Base-by-base conservation (phyloP, 768 basidiomycete genomes). In the Russula lepida region DNA sequence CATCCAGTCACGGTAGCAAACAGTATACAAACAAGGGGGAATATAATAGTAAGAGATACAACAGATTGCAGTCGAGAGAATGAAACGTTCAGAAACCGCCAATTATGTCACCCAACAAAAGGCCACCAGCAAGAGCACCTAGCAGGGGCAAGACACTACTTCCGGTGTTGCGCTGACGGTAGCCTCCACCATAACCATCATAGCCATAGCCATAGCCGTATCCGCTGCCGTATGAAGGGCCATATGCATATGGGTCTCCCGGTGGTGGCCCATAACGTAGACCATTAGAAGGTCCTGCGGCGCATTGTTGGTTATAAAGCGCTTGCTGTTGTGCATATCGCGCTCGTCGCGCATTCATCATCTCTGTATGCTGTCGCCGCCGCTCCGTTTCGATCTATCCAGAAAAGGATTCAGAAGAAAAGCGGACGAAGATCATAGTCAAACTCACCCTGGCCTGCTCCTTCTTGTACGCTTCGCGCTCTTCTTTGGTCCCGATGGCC, bases 401-500 rank as follows among this genome's bases (percentile, higher is more conserved):
- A 30, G 49, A 44, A 28, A 52, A 12, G 19, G 35, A 28, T 50
- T 39, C 23, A 28, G 56, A 32, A 56, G 32, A 33, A 27, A 28
- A 6, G 0, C 27, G 8, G 17, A 35, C 2, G 5, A n/a, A 47
- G 27, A 44, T 28, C 2, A 27, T 21, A 4, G 19, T 28, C n/a
- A 37, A 27, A 65, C 64, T 21, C 54, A 73, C 72, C 67, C 74
- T 70, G 7, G 70, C 71, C 57, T 68, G 67, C 50, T 73, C 68
- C 19, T 68, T 71, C 66, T 65, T 74, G 28, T 74, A 71, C 44
- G 76, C 75, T 68, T 84, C 80, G 6, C 84, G 74, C 70, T 86
- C 84, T 66, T 85, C 84, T 69, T 82, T 84, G 3, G 84, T 85
- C 1, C 82, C 82, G 13, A 82, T 79, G 0, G 81, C 75, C 67